Base-by-base conservation (phyloP, 1,139 yeast genomes). In the Blastobotrys capitulatus region DNA sequence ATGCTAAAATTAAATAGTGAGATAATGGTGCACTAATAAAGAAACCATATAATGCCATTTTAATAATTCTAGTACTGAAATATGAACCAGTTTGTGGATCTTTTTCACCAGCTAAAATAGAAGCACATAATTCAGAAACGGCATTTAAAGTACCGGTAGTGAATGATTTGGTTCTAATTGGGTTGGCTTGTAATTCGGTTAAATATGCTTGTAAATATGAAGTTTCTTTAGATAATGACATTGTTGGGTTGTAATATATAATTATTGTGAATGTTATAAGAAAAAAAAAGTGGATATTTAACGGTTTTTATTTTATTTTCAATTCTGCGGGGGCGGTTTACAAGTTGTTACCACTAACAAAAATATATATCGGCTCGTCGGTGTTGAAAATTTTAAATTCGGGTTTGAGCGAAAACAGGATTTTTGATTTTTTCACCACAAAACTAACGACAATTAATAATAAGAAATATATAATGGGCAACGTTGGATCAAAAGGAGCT, bases 1-100 rank as follows among this genome's bases (percentile, higher is more conserved):
- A 60, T 20, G 58, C 57, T 42, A 57, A 54, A 7, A 67, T 59
- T 20, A 70, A 62, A 53, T 64, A 78, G 65, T 88, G 96, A 22
- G 86, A 75, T 41, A 86, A 69, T 6, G 96, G 96, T 0, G 95
- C 86, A 27, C 81, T 77, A 26, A 88, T 74, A 19, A 77, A 65
- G 44, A 81, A 74, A 0, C 95, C 95, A 64, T 83, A 88, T 6
- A 85, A 60, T 7, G 86, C 81, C 87, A 88, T 83, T 53, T 78
- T 74, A 29, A 79, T 70, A 48, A 82, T 77, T 57, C 81, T 78
- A 6, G 66, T 53, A 22, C 71, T 60, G 45, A 67, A 52, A 56
- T 66, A 68, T 7, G 68, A 60, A 18, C 64, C 65, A 18, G 69
- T 63, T 46, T 55, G 52, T 29, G 72, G 69, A 52, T 68, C 68